Conservation (phyloP, 2,329 filamentous ascomycete genomes). For the Orbilia oligospora region DNA sequence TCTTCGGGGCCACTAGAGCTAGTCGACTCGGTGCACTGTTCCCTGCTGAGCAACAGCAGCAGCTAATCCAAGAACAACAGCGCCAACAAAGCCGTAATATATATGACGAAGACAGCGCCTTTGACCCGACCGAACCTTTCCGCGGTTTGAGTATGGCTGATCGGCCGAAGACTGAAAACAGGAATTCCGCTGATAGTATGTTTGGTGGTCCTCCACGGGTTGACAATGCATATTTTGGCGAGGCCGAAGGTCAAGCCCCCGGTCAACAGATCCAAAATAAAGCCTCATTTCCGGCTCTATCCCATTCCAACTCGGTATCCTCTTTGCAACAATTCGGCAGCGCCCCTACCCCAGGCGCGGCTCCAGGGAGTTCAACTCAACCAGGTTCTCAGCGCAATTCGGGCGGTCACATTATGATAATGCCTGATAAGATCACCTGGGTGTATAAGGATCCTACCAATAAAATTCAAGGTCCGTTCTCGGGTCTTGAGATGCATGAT, state of each 20-base stretch:
- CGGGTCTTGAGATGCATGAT: slow-evolving; percentile 98
- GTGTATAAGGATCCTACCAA: slow-evolving; percentile 96
- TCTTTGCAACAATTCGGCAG: slow-evolving; percentile 42
- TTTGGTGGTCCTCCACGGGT: slow-evolving; percentile 60
- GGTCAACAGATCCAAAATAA: slow-evolving; percentile 46
- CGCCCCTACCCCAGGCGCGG: slow-evolving; percentile 27
- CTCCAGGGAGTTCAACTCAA: slow-evolving; percentile 40
- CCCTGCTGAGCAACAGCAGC: slow-evolving; percentile 84
- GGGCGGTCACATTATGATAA: slow-evolving; percentile 91
- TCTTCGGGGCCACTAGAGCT: slow-evolving; percentile 77
- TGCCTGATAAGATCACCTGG: slow-evolving; percentile 99
- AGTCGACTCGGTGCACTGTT: slow-evolving; percentile 92
- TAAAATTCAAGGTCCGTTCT: slow-evolving; percentile 92
- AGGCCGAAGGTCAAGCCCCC: slow-evolving; percentile 48
- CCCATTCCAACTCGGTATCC: slow-evolving; percentile 48
- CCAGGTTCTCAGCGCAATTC: slow-evolving; percentile 73
- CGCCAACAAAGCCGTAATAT: slow-evolving; percentile 51
- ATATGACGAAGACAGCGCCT: slow-evolving; percentile 74
- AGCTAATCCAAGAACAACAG: slow-evolving; percentile 64
- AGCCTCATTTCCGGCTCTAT: slow-evolving; percentile 41
- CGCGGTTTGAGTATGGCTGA: slow-evolving; percentile 76
- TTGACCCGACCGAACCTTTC: slow-evolving; percentile 74
- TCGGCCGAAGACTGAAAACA: slow-evolving; percentile 73
- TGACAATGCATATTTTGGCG: slow-evolving; percentile 62
- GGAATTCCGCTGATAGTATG: slow-evolving; percentile 65